A percentile compares a stretch with the other conserved stretches of the same genome.
Evolutionary conservation across 164 flowering plant genomes (phyloP).

Genomic region (Stephania japonica): DNA sequence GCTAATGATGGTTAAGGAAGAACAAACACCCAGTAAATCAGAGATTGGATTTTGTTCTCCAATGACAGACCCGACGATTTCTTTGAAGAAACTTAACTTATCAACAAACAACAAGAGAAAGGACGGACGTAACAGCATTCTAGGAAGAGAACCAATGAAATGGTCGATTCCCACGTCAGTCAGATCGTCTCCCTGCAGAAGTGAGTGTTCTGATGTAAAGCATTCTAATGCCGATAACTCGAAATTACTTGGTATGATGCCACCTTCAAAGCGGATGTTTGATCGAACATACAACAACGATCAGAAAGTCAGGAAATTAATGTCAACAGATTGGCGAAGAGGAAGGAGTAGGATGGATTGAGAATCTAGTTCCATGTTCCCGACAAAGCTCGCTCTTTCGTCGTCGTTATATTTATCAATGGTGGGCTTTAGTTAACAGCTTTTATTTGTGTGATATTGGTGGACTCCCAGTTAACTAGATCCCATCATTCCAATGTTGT

Average conservation of each 20-base stretch:
- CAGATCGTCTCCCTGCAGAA: conserved; percentile 48
- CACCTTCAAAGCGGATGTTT: conserved; percentile 29
- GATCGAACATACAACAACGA: conserved; percentile 35
- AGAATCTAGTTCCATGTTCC: not conserved
- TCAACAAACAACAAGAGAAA: conserved; percentile 25
- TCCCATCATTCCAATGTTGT: conserved; percentile 5
- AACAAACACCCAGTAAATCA: conserved; percentile 18
- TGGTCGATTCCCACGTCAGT: conserved; percentile 51
- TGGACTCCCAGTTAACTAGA: not conserved
- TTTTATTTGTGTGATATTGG: not conserved
- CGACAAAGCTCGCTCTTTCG: not conserved
- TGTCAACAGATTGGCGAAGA: conserved; percentile 38
- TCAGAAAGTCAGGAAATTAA: conserved; percentile 38
- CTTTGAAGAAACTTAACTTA: conserved; percentile 48
- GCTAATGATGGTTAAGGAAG: conserved; percentile 28
- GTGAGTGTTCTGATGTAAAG: conserved; percentile 29
- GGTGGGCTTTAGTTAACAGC: not conserved
- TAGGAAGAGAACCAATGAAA: conserved; percentile 30
- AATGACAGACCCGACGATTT: conserved; percentile 16
- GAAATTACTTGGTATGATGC: conserved; percentile 34
- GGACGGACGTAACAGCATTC: conserved; percentile 22
- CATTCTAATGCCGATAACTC: conserved; percentile 19
- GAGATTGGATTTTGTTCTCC: conserved; percentile 9
- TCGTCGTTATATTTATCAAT: not conserved
- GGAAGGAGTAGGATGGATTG: conserved; percentile 26